These are phyloP conservation scores for Lachnellula cervina DNA, from an alignment of 2,329 filamentous ascomycete genomes.

Conservation along the genomic window DNA sequence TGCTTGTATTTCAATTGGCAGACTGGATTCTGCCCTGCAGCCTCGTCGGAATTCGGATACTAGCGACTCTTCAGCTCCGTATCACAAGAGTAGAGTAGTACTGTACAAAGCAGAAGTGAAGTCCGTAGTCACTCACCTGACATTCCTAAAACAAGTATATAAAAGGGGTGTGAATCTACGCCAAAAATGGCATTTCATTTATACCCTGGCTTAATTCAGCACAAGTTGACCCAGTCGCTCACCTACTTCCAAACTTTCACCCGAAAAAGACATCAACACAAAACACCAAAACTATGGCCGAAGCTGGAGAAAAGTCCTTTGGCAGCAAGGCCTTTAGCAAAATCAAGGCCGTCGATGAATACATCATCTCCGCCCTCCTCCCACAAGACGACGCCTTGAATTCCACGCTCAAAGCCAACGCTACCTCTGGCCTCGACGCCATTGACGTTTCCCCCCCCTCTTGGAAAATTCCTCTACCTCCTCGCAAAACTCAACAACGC, in stretches of 20 bases:
- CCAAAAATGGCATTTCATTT: not conserved
- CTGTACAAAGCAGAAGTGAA: not conserved
- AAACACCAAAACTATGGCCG: not conserved
- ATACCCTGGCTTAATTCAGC: too few relatives aligned
- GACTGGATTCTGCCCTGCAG: not conserved
- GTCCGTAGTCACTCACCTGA: not conserved
- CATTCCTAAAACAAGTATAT: not conserved
- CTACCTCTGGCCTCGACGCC: not conserved
- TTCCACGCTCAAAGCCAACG: constrained; percentile 10
- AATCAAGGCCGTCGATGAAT: constrained; percentile 11
- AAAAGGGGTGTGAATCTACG: not conserved
- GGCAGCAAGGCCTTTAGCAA: constrained; percentile 4
- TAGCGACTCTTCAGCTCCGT: not conserved
- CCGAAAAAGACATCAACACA: not conserved
- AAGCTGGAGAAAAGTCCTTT: not conserved
- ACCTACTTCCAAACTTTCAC: too few relatives aligned
- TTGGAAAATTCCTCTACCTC: constrained; percentile 18
- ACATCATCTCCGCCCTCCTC: constrained; percentile 9
- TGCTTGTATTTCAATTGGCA: not conserved
- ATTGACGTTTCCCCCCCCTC: constrained; percentile 17
- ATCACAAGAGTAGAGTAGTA: not conserved
- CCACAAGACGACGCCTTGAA: constrained; percentile 4
- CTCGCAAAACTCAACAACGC: constrained; percentile 15
- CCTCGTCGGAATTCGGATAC: not conserved
- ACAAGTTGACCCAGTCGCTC: too few relatives aligned